Percentiles rank a stretch among this genome's conserved stretches.
Evolutionary conservation across 169 alveolate genomes (phyloP).

Genomic region (Theileria orientalis): DNA sequence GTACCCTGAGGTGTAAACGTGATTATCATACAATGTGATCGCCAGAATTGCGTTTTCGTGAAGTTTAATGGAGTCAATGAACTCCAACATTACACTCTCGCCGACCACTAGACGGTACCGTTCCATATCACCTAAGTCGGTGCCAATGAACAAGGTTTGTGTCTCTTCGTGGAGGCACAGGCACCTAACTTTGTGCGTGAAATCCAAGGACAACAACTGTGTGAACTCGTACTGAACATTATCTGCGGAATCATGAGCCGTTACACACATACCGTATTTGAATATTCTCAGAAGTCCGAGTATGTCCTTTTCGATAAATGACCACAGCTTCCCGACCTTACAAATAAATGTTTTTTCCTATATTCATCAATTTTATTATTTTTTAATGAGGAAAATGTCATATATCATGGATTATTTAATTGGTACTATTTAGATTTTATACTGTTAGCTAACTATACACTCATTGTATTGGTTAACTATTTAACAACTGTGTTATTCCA

Average conservation of each 20-base stretch:
- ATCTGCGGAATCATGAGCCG: constrained; percentile 5
- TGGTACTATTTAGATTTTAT: no score
- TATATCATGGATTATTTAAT: constrained; percentile 43
- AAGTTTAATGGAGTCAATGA: constrained; percentile 51
- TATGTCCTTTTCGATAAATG: constrained; percentile 73
- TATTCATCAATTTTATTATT: no score
- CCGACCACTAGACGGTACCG: constrained; percentile 19
- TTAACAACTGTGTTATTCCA: no score
- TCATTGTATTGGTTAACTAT: no score
- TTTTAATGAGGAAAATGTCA: no score
- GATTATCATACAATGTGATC: constrained; percentile 25
- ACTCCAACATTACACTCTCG: constrained; percentile 39
- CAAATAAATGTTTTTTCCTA: constrained; percentile 74
- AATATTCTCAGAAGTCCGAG: constrained; percentile 68
- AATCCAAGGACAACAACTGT: constrained; percentile 3
- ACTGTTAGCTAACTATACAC: no score
- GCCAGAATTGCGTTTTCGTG: constrained; percentile 70
- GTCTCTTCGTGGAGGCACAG: constrained; percentile 22
- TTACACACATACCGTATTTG: constrained; percentile 53
- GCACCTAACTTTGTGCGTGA: constrained; percentile 43
- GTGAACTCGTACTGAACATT: background rate
- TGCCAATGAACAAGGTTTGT: constrained; percentile 38
- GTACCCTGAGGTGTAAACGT: constrained; percentile 73
- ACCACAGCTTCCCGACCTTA: constrained; percentile 77
- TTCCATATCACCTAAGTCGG: constrained; percentile 48